Percentiles rank a stretch among this genome's conserved stretches.
Evolutionary conservation across 2,329 filamentous ascomycete genomes (phyloP).

Genomic region (Diaporthe amygdali): DNA sequence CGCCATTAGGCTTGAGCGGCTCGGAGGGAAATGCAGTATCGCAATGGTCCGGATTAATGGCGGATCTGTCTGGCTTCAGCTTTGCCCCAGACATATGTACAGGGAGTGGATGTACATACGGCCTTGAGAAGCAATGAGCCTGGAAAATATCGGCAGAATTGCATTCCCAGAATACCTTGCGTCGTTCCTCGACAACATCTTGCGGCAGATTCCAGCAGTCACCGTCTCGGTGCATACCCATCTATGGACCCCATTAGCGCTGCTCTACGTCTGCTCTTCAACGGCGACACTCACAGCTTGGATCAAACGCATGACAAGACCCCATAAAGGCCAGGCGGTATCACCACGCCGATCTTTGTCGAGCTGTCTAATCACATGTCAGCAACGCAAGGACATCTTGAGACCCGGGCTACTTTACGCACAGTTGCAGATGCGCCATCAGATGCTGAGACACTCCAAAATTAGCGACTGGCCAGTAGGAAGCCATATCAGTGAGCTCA

Average conservation of each 20-base stretch:
- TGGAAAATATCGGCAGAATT: conserved; percentile 14
- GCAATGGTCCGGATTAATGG: not conserved
- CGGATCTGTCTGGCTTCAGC: not conserved
- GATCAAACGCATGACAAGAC: not conserved
- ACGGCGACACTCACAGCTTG: not conserved
- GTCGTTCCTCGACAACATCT: conserved; percentile 9
- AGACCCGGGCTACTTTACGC: not conserved
- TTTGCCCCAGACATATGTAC: too few relatives aligned
- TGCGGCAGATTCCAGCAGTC: conserved; percentile 9
- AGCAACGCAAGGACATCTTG: not conserved
- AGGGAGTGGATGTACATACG: not conserved
- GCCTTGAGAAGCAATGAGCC: conserved; percentile 16
- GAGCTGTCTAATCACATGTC: not conserved
- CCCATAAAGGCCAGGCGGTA: not conserved
- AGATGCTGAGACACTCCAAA: not conserved
- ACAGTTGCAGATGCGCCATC: not conserved
- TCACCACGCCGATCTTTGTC: not conserved
- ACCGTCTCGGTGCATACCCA: conserved; percentile 13
- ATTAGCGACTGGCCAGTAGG: not conserved
- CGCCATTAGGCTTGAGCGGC: not conserved
- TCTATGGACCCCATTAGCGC: not conserved
- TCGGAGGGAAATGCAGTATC: not conserved
- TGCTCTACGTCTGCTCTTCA: not conserved
- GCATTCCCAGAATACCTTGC: conserved; percentile 17
- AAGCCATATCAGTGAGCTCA: not conserved